Conservation (phyloP, 805 yeast species). For the Candida yuanshanica region DNA sequence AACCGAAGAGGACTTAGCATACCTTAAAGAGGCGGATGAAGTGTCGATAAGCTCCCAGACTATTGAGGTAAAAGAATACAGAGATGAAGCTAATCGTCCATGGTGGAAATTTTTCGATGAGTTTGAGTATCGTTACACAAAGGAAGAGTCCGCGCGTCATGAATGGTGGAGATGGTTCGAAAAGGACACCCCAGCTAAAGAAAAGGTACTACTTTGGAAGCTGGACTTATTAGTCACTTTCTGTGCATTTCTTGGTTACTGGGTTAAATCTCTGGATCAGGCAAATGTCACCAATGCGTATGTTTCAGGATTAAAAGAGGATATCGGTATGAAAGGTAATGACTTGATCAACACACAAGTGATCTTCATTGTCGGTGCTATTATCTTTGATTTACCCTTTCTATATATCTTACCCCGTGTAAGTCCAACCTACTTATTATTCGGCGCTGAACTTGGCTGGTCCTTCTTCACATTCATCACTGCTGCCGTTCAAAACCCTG, state of each 20-base stretch:
- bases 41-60: background rate
- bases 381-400: conserved; percentile 62
- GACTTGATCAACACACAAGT: conserved; percentile 59
- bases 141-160: conserved; percentile 1
- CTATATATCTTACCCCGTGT: conserved; percentile 50
- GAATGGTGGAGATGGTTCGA: conserved; percentile 13
- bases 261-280: conserved; percentile 63
- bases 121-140: conserved; percentile 33
- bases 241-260: conserved; percentile 55
- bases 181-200: conserved; percentile 27
- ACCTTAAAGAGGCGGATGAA: background rate
- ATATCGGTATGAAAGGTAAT: conserved; percentile 53
- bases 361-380: conserved; percentile 53
- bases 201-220: conserved; percentile 41
- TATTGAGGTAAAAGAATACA: conserved; percentile 27
- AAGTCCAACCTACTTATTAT: conserved; percentile 42
- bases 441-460: conserved; percentile 41
- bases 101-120: conserved; percentile 56
- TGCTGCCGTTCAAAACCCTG: conserved; percentile 21
- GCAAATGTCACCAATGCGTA: conserved; percentile 61
- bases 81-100: conserved; percentile 47
- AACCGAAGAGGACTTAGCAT: background rate
- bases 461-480: conserved; percentile 17
- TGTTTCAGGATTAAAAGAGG: conserved; percentile 56
- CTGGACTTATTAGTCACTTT: conserved; percentile 50